These are phyloP conservation scores for Didymellaceae sp. DNA, from an alignment of 2,329 filamentous ascomycete species.

Conservation along the genomic window DNA sequence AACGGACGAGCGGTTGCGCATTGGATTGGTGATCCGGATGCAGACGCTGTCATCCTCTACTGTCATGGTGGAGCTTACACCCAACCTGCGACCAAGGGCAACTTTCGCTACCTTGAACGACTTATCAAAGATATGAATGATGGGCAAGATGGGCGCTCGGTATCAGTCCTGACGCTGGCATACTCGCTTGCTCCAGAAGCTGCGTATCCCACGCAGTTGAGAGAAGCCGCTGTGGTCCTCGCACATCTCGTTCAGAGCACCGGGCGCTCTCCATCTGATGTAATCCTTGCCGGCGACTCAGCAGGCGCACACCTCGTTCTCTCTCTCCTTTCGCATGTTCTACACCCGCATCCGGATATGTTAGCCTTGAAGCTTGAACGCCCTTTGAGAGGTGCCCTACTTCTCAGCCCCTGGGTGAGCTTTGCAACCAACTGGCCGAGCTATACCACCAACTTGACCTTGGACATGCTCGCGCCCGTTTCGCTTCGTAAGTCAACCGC, in stretches of 20 bases:
- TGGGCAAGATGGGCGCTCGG: not conserved
- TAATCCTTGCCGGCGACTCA: conserved; percentile 23
- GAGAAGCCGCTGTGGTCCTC: conserved; percentile 26
- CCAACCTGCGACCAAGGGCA: conserved; percentile 20
- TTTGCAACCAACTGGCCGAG: conserved; percentile 26
- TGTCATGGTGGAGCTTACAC: conserved; percentile 35
- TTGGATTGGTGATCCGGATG: conserved; percentile 32
- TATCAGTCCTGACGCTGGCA: conserved; percentile 30
- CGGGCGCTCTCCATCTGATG: conserved; percentile 16
- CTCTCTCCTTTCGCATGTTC: conserved; percentile 31
- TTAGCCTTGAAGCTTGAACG: conserved; percentile 19
- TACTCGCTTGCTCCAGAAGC: conserved; percentile 32
- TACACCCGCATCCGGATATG: conserved; percentile 32
- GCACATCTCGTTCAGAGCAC: conserved; percentile 22
- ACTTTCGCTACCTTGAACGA: conserved; percentile 16
- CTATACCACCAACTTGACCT: conserved; percentile 17
- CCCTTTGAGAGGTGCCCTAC: conserved; percentile 16
- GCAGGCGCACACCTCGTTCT: conserved; percentile 24
- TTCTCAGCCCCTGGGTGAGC: conserved; percentile 26
- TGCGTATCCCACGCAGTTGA: conserved; percentile 29
- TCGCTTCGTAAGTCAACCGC: conserved; percentile 23
- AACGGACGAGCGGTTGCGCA: conserved; percentile 23
- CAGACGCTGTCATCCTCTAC: conserved; percentile 29
- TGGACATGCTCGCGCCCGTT: conserved; percentile 16
- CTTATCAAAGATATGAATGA: conserved; percentile 23